A percentile compares a stretch with the other conserved stretches of the same genome.
Evolutionary conservation across 768 basidiomycete species (phyloP).

Genomic region (Gymnopilus dilepis): DNA sequence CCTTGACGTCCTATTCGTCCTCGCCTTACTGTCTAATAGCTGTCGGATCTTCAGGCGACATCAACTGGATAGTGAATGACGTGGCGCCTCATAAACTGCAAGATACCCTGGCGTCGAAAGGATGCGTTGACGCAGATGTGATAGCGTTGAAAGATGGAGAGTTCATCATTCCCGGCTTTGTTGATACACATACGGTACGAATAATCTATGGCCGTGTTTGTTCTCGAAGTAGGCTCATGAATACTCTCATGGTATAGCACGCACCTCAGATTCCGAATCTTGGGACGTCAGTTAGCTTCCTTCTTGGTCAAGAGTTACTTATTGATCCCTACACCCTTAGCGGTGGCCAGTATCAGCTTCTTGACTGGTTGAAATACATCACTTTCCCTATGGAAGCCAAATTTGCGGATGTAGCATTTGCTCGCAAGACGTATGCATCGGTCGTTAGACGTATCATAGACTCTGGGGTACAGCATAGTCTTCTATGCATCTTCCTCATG

Average conservation of each 20-base stretch:
- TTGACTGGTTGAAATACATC: constrained; percentile 85
- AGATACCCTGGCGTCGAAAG: constrained; percentile 56
- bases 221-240: not conserved
- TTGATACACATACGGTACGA: constrained; percentile 91
- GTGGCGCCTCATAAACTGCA: constrained; percentile 53
- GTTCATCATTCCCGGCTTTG: constrained; percentile 86
- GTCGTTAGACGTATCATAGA: constrained; percentile 77
- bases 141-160: constrained; percentile 53
- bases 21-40: constrained; percentile 60
- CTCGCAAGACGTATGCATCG: constrained; percentile 65
- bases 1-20: constrained; percentile 46
- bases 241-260: constrained; percentile 51
- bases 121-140: constrained; percentile 48
- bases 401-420: constrained; percentile 74
- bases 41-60: constrained; percentile 52
- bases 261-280: constrained; percentile 82
- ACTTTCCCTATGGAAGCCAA: constrained; percentile 90
- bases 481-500: constrained; percentile 5
- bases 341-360: constrained; percentile 84
- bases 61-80: constrained; percentile 75
- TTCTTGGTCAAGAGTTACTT: not conserved
- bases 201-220: not conserved
- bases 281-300: constrained; percentile 51
- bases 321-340: constrained; percentile 38
- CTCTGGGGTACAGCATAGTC: constrained; percentile 64